A percentile compares a stretch with the other conserved stretches of the same genome.
Conservation (phyloP, 805 yeast species). For the Lipomyces oligophaga region DNA sequence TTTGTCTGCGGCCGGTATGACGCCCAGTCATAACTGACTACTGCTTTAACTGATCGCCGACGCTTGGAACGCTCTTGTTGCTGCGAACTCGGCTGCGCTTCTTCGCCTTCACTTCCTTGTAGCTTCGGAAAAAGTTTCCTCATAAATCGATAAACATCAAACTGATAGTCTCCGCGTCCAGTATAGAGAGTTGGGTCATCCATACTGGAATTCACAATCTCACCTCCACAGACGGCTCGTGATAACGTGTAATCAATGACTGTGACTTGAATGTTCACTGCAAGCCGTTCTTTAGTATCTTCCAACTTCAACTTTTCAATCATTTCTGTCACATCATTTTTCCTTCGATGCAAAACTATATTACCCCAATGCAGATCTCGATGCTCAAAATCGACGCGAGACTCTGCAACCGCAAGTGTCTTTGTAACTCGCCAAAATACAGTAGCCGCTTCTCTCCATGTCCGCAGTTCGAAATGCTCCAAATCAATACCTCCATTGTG, state of each 20-base stretch:
- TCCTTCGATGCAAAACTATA: constrained; percentile 44
- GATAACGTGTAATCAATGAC: constrained; percentile 58
- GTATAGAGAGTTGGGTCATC: constrained; percentile 61
- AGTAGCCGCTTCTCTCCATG: constrained; percentile 40
- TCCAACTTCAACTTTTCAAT: constrained; percentile 21
- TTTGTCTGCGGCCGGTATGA: constrained; percentile 49
- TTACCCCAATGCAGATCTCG: constrained; percentile 69
- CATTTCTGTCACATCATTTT: constrained; percentile 16
- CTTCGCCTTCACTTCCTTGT: constrained; percentile 33
- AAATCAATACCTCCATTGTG: constrained; percentile 43
- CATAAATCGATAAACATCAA: constrained; percentile 59
- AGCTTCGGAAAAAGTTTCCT: constrained; percentile 26
- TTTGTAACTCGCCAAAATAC: constrained; percentile 55
- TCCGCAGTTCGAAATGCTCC: constrained; percentile 42
- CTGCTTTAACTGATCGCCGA: constrained; percentile 7
- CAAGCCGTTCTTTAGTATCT: constrained; percentile 7
- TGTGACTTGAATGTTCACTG: constrained; percentile 40
- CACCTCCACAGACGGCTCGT: constrained; percentile 42
- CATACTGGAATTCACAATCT: constrained; percentile 49
- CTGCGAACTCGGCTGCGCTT: constrained; percentile 50
- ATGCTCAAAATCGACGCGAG: constrained; percentile 57
- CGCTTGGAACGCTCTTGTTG: too few relatives aligned
- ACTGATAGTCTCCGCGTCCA: constrained; percentile 57
- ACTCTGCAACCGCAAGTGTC: constrained; percentile 52
- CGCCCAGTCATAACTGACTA: constrained; percentile 46